Percentiles rank a stretch among this genome's conserved stretches.
phyloP scores from a whole-genome alignment of 768 basidiomycete species.

The Leccinum uliginosum region DNA sequence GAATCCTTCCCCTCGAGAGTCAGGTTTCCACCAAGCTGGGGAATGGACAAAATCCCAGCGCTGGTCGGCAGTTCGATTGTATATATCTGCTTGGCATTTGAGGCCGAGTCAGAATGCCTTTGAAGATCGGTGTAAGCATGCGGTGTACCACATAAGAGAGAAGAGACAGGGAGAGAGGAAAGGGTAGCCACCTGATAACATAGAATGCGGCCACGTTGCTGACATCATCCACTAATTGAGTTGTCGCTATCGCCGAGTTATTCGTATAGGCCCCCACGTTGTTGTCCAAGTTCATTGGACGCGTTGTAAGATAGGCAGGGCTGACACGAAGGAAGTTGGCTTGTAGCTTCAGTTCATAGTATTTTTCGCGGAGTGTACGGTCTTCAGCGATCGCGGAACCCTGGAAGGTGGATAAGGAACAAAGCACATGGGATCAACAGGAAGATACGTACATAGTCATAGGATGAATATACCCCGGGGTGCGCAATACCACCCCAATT shows the following conservation, averaged over 20 bases:
- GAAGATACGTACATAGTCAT: conserved; percentile 45
- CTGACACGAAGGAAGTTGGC: conserved; percentile 48
- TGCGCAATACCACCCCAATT: conserved; percentile 57
- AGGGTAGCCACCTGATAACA: conserved; percentile 26
- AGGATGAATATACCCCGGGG: conserved; percentile 56
- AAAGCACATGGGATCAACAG: background rate
- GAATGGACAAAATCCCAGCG: conserved; percentile 38
- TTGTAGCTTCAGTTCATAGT: conserved; percentile 49
- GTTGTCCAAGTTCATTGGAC: conserved; percentile 38
- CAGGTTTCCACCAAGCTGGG: conserved; percentile 40
- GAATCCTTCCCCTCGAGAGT: conserved; percentile 49
- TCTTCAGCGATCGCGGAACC: conserved; percentile 50
- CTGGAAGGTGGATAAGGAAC: conserved; percentile 21
- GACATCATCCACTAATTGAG: conserved; percentile 44
- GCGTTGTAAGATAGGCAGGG: conserved; percentile 46
- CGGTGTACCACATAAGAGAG: background rate
- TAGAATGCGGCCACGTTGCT: conserved; percentile 46
- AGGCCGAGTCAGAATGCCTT: conserved; percentile 16
- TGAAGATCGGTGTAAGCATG: conserved; percentile 2
- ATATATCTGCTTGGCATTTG: conserved; percentile 23
- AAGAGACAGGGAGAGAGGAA: background rate
- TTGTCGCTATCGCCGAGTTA: conserved; percentile 46
- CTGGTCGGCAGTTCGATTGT: conserved; percentile 43
- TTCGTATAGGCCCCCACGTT: conserved; percentile 45
- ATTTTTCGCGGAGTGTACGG: conserved; percentile 48